Conservation (phyloP, 2,329 filamentous ascomycete genomes). For the Diaporthe vaccinii region DNA sequence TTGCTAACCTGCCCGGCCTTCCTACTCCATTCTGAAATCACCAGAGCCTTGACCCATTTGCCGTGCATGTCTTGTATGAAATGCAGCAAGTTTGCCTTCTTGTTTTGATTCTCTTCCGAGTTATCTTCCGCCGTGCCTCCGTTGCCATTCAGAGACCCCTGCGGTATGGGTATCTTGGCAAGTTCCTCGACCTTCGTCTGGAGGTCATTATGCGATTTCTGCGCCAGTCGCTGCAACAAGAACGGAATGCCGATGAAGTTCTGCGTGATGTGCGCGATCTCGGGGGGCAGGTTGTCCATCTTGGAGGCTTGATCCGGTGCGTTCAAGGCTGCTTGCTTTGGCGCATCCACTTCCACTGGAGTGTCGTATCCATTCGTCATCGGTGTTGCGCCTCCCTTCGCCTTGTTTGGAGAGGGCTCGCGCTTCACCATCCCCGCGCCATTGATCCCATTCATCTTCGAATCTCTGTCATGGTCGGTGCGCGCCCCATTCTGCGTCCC, state of each 20-base stretch:
- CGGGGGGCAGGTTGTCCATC: constrained; percentile 72
- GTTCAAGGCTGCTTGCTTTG: constrained; percentile 45
- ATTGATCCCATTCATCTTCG: constrained; percentile 59
- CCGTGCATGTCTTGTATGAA: constrained; percentile 85
- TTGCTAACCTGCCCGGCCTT: constrained; percentile 84
- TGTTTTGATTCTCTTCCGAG: constrained; percentile 76
- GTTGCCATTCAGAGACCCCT: constrained; percentile 64
- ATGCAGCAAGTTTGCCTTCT: constrained; percentile 81
- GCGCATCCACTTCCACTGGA: constrained; percentile 44
- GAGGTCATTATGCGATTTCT: constrained; percentile 85
- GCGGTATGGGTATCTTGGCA: constrained; percentile 74
- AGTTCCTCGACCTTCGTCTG: constrained; percentile 78
- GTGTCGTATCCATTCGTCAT: constrained; percentile 49
- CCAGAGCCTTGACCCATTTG: constrained; percentile 92
- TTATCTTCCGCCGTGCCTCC: constrained; percentile 64
- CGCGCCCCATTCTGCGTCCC: constrained; percentile 66
- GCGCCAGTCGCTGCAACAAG: constrained; percentile 83
- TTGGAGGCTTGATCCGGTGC: constrained; percentile 50
- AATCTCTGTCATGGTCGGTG: constrained; percentile 68
- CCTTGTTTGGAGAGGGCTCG: constrained; percentile 51
- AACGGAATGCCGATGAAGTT: constrained; percentile 82
- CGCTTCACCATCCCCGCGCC: constrained; percentile 50
- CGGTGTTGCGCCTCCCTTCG: constrained; percentile 49
- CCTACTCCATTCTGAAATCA: constrained; percentile 91
- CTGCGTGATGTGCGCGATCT: constrained; percentile 79